These are phyloP conservation scores for Kwoniella bestiolae DNA, from an alignment of 768 basidiomycete genomes.

Conservation along the genomic window DNA sequence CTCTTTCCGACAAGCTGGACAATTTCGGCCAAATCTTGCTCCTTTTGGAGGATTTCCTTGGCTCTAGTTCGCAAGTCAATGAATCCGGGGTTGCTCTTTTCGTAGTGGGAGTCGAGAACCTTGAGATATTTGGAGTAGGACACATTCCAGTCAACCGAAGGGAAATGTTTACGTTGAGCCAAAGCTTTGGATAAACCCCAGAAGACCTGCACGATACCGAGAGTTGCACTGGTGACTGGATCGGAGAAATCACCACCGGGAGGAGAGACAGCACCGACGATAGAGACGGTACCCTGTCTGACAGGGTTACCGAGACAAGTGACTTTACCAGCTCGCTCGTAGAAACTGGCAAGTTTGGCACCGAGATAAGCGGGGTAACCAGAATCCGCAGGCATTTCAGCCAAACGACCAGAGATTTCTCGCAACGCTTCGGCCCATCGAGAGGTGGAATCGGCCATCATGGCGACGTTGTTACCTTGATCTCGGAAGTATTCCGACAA, in stretches of 20 bases:
- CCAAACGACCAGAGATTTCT: conserved; percentile 98
- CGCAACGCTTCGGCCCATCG: conserved; percentile 99
- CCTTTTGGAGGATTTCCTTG: conserved; percentile 97
- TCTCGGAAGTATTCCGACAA: conserved; percentile 99
- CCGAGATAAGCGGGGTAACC: conserved; percentile 97
- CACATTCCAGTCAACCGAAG: conserved; percentile 99
- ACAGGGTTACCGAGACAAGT: conserved; percentile 85
- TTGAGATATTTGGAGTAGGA: conserved; percentile 99
- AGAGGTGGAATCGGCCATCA: conserved; percentile 99
- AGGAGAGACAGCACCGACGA: conserved; percentile 98
- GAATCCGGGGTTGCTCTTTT: conserved; percentile 82
- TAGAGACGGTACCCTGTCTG: conserved; percentile 91
- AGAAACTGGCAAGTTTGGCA: conserved; percentile 96
- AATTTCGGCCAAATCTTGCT: conserved; percentile 97
- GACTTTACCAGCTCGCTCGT: conserved; percentile 97
- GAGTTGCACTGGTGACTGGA: conserved; percentile 95
- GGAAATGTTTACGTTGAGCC: conserved; percentile 96
- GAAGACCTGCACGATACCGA: conserved; percentile 99
- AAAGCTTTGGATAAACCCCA: conserved; percentile 99
- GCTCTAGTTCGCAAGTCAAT: conserved; percentile 87
- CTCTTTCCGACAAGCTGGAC: conserved; percentile 99
- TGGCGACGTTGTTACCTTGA: conserved; percentile 93
- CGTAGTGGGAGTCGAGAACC: conserved; percentile 89
- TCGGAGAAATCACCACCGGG: conserved; percentile 99
- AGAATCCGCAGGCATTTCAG: conserved; percentile 99